Evolutionary conservation across 371 early-diverging fungal species (phyloP), one percentile per base, ranked within the genome.

Genomic region (Rhizomucor miehei): DNA sequence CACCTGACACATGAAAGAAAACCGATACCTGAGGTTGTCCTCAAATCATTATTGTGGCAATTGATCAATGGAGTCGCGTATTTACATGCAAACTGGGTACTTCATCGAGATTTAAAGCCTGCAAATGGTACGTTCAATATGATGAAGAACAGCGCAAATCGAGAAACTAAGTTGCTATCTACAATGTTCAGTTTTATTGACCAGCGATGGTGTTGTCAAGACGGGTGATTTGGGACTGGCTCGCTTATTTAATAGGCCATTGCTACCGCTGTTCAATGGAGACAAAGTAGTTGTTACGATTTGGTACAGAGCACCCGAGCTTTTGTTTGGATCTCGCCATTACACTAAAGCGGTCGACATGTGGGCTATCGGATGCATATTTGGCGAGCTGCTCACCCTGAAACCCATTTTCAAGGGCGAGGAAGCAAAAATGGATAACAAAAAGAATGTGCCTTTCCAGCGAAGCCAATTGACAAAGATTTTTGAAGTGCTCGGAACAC

Each of bases 221-320:
- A 89, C 90, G 53, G 90, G 87, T 84, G 97, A 96, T 78, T 73
- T 95, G 47, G 97, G 97, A 35, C 71, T 97, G 53, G 97, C 97
- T 1, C 77, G 97, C 23, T 57, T 92, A 20, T 94, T 91, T 52
- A 83, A 87, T 54, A 69, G 79, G 38, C 94, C 94, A 1, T 66
- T 94, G 16, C 88, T 90, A 51, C 89, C 94, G 0, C 69, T 95
- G 14, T 92, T 87, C 56, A 85, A 80, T 54, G 91, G 93, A 3
- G 95, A 95, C 66, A 93, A 94, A 61, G 92, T 95, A 0, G 98
- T 99, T 5, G 95, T 98, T 4, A 99, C 99, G 0, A 89, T 95
- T 41, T 97, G 97, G 97, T 99, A 99, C 68, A 85, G 99, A 37
- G 86, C 98, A 1, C 98, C 98, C 0, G 99, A 99, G 66, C 71